Conservation (phyloP, 345 rosid species). For the Nephelium lappaceum region DNA sequence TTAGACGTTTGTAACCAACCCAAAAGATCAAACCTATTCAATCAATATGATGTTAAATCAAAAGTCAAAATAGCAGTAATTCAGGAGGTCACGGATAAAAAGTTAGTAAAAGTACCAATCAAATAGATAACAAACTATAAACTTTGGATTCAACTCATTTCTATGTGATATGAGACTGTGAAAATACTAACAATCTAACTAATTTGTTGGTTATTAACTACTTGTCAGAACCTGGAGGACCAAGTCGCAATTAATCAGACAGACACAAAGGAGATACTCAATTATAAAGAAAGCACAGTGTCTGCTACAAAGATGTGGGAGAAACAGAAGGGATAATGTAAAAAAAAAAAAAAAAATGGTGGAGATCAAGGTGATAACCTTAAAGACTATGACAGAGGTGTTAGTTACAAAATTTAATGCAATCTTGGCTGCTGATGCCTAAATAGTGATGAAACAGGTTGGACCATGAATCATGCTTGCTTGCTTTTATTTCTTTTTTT, state of each 20-base stretch:
- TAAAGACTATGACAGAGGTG: neutral
- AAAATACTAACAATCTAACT: neutral
- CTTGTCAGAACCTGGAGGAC: neutral
- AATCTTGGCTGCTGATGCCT: constrained; percentile 10
- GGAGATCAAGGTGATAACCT: neutral
- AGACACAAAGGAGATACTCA: neutral
- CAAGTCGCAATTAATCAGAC: no score
- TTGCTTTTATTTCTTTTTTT: no score
- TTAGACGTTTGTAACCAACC: no score
- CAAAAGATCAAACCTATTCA: no score
- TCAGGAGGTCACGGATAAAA: no score
- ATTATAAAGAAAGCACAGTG: neutral
- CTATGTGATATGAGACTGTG: neutral
- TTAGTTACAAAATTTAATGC: neutral
- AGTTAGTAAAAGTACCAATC: no score
- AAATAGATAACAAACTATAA: neutral
- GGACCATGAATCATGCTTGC: no score
- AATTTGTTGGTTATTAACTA: neutral
- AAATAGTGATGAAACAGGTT: no score
- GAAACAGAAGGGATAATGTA: constrained; percentile 1
- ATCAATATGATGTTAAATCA: no score
- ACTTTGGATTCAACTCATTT: neutral
- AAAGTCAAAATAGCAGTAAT: no score
- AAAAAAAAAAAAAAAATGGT: constrained; percentile 2
- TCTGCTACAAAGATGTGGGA: constrained; percentile 3